Percentiles rank a stretch among this genome's conserved stretches.
Evolutionary conservation across 225 moss, liverwort and hornwort genomes (phyloP).

Genomic region (Pseudoscleropodium purum): DNA sequence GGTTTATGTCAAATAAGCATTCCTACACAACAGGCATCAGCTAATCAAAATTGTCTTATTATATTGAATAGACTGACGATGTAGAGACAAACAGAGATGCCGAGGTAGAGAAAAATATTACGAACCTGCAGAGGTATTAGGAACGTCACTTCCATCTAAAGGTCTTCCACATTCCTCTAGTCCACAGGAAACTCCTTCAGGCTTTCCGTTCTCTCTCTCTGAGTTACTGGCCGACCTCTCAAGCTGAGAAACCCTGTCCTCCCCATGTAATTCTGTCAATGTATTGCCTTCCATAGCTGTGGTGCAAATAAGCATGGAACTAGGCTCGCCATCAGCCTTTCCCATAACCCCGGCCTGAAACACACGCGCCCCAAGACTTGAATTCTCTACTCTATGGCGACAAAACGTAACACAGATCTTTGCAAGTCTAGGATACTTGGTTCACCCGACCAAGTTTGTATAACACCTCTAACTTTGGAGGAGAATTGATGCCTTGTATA

Average conservation of each 20-base stretch:
- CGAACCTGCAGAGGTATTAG: slow-evolving; percentile 21
- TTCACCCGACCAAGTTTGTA: background rate
- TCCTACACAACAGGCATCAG: background rate
- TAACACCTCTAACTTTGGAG: background rate
- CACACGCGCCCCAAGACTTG: slow-evolving; percentile 28
- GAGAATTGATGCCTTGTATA: background rate
- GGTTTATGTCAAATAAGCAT: background rate
- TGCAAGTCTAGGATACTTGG: background rate
- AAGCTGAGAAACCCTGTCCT: slow-evolving; percentile 45
- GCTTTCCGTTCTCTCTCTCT: slow-evolving; percentile 38
- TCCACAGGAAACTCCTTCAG: slow-evolving; percentile 10
- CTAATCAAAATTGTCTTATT: background rate
- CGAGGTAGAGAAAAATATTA: background rate
- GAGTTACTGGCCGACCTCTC: slow-evolving; percentile 56
- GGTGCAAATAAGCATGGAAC: slow-evolving; percentile 32
- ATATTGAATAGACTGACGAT: background rate
- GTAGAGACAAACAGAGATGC: background rate
- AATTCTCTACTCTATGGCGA: slow-evolving; percentile 18
- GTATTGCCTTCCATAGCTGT: slow-evolving; percentile 25
- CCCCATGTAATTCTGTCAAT: slow-evolving; percentile 21
- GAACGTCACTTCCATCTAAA: slow-evolving; percentile 17
- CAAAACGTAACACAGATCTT: background rate
- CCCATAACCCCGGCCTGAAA: slow-evolving; percentile 35
- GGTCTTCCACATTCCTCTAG: slow-evolving; percentile 10
- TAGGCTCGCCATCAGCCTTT: slow-evolving; percentile 43